phyloP scores from a whole-genome alignment of 2,329 filamentous ascomycete genomes.

The Lachnellula suecica region DNA sequence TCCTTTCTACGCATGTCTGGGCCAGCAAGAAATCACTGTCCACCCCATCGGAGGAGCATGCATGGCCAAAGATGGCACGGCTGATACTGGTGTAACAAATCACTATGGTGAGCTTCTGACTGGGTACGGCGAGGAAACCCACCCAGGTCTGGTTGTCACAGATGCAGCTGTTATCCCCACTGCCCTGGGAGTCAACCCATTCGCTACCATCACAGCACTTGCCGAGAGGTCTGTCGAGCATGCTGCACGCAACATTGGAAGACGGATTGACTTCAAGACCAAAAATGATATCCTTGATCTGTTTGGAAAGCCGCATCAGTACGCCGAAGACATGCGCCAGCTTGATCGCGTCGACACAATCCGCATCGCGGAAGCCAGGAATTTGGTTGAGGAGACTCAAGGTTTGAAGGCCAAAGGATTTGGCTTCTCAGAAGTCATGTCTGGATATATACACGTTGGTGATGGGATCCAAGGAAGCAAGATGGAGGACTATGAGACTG shows the following conservation, averaged over 20 bases:
- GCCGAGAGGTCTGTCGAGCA: slow-evolving; percentile 61
- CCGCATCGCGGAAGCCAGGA: slow-evolving; percentile 41
- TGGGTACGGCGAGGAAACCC: slow-evolving; percentile 48
- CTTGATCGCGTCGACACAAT: slow-evolving; percentile 19
- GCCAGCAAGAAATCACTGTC: slow-evolving; percentile 60
- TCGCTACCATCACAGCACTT: slow-evolving; percentile 68
- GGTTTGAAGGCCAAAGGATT: slow-evolving; percentile 45
- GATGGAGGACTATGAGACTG: slow-evolving; percentile 51
- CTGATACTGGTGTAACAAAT: slow-evolving; percentile 57
- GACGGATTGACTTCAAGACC: slow-evolving; percentile 42
- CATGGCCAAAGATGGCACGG: slow-evolving; percentile 60
- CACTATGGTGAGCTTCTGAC: slow-evolving; percentile 60
- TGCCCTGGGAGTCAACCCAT: slow-evolving; percentile 63
- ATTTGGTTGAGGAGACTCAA: slow-evolving; percentile 33
- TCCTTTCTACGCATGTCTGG: slow-evolving; percentile 56
- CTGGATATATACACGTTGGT: slow-evolving; percentile 55
- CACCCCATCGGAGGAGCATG: slow-evolving; percentile 66
- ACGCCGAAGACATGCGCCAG: slow-evolving; percentile 8
- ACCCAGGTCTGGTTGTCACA: slow-evolving; percentile 59
- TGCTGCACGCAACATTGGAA: slow-evolving; percentile 41
- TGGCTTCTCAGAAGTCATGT: slow-evolving; percentile 65
- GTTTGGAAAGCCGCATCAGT: slow-evolving; percentile 48
- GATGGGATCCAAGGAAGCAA: slow-evolving; percentile 42
- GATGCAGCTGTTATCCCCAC: slow-evolving; percentile 63
- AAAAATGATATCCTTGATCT: slow-evolving; percentile 50